Base-by-base conservation (phyloP, 2,329 filamentous ascomycete species). In the Pseudogymnoascus sp. region DNA sequence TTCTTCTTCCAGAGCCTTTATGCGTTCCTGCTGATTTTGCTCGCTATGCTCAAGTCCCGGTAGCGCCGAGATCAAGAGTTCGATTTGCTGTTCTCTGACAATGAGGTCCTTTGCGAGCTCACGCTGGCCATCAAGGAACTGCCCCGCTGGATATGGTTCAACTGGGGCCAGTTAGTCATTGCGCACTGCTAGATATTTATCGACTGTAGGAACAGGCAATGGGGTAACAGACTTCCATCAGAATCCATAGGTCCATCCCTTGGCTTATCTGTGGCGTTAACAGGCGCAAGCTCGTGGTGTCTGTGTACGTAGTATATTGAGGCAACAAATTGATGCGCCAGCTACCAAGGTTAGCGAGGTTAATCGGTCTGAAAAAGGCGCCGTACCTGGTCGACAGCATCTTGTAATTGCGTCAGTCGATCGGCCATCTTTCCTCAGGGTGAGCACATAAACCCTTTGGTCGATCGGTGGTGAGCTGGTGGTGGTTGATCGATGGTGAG, bases 31-130 rank as follows among this genome's bases (percentile, higher is more conserved):
- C 74, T 96, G 91, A 70, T 92, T 88, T 66, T 83, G 80, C 73
- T 93, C 89, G 70, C 88, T 93, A 66, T 87, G 90, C 50, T 91
- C 88, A 21, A 95, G 78, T 0, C 91, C 91, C 0, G 91, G 91
- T 1, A 96, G 79, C 21, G 82, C 84, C 14, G 86, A 88, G 64
- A 93, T 89, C 59, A 95, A 77, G 50, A 84, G 80, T 74, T 95
- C 90, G 66, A 95, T 91, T 76, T 93, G 89, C 76, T 93, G 89
- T 70, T 92, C 88, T 71, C 93, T 91, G 64, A 89, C 74, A 64
- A 93, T 86, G 26, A 95, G 79, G 72, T 93, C 90, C 66, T 84
- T 83, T 38, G 89, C 88, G 62, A 95, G 79, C 74, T 93, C 90
- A 65, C 85, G 79, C 72, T 91, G 82, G 56, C 87, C 84, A 2